These are phyloP conservation scores for Xylaria sp. DNA, from an alignment of 2,329 filamentous ascomycete species.

Conservation along the genomic window DNA sequence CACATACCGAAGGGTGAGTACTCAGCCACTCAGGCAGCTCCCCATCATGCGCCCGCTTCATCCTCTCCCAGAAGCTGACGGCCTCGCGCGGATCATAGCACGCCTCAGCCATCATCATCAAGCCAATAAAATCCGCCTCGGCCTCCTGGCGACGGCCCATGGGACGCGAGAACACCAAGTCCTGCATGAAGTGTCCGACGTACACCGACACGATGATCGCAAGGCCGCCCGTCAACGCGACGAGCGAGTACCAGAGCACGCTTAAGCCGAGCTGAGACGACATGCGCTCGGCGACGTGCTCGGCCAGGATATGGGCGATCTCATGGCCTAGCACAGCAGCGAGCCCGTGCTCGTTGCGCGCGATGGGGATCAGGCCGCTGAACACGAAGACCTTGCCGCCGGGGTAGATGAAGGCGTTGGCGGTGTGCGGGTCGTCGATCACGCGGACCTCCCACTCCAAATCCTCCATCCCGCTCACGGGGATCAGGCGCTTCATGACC, in stretches of 20 bases:
- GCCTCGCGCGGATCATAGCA: slow-evolving; percentile 76
- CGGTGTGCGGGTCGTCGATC: slow-evolving; percentile 66
- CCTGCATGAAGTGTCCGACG: slow-evolving; percentile 56
- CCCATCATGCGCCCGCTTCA: slow-evolving; percentile 57
- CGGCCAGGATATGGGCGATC: slow-evolving; percentile 76
- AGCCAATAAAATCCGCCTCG: slow-evolving; percentile 80
- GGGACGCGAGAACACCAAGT: slow-evolving; percentile 69
- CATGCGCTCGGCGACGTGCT: slow-evolving; percentile 69
- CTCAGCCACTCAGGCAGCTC: slow-evolving; percentile 73
- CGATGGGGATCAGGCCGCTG: slow-evolving; percentile 73
- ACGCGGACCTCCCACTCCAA: slow-evolving; percentile 75
- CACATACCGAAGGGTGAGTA: slow-evolving; percentile 73
- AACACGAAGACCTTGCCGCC: slow-evolving; percentile 83
- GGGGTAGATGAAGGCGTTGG: slow-evolving; percentile 79
- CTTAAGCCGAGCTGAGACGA: slow-evolving; percentile 59
- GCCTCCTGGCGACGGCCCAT: slow-evolving; percentile 74
- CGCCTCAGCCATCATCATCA: slow-evolving; percentile 82
- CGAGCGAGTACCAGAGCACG: slow-evolving; percentile 55
- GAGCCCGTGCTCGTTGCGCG: slow-evolving; percentile 69
- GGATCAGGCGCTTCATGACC: slow-evolving; percentile 70
- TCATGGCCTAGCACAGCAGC: slow-evolving; percentile 81
- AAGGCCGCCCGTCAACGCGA: slow-evolving; percentile 55
- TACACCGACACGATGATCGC: slow-evolving; percentile 49
- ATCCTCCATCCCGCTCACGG: slow-evolving; percentile 65
- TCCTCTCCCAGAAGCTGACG: slow-evolving; percentile 68